phyloP scores from a whole-genome alignment of 805 yeast genomes.

The Sugiyamaella marilandica region DNA sequence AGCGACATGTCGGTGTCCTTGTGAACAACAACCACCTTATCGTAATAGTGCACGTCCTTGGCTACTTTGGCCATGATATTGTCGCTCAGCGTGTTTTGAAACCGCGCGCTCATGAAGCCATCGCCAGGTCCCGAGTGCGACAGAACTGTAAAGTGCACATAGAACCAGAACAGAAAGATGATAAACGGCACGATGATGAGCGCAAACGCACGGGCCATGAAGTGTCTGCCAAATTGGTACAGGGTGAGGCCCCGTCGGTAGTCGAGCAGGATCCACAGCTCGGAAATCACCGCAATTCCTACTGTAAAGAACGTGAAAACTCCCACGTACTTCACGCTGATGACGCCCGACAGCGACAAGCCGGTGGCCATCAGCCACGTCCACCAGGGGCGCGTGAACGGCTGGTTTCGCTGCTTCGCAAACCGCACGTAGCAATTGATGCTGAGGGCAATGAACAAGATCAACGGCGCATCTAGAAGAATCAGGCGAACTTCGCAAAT shows the following conservation, averaged over 20 bases:
- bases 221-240: conserved; percentile 56
- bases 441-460: conserved; percentile 76
- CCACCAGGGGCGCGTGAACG: conserved; percentile 79
- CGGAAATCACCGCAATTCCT: conserved; percentile 80
- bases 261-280: conserved; percentile 85
- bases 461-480: conserved; percentile 83
- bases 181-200: conserved; percentile 76
- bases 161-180: conserved; percentile 85
- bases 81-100: conserved; percentile 89
- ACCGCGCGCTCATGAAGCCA: conserved; percentile 86
- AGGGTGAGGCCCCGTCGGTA: conserved; percentile 56
- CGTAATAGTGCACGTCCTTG: conserved; percentile 68
- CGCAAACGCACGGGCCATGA: conserved; percentile 63
- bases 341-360: conserved; percentile 79
- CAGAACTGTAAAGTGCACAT: conserved; percentile 79
- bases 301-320: conserved; percentile 82
- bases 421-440: conserved; percentile 75
- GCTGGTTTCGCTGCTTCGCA: conserved; percentile 51
- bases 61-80: conserved; percentile 69
- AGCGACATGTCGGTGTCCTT: conserved; percentile 71
- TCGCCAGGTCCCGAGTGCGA: conserved; percentile 94
- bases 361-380: conserved; percentile 84
- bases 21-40: conserved; percentile 71
- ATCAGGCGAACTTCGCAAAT: conserved; percentile 86
- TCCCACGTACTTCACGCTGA: conserved; percentile 95